Evolutionary conservation across 306 rosid genomes (phyloP), one percentile per base, ranked within the genome.

Genomic region (Herpetospermum pedunculosum): DNA sequence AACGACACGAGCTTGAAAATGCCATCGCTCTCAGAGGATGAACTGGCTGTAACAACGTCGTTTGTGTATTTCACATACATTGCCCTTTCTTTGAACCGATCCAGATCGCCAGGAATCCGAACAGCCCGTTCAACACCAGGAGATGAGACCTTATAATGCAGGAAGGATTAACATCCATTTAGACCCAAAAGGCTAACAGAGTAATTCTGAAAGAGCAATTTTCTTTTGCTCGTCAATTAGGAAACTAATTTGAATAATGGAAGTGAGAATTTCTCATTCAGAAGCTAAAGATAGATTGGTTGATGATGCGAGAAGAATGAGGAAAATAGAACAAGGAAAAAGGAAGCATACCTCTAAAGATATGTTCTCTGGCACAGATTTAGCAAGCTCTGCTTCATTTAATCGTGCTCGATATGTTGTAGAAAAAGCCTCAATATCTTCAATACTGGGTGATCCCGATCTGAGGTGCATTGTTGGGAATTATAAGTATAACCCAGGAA

Each of bases 51-150:
- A 76, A 60, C 89, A 69, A 70, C 77, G 40, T 79, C 75, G 19
- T 63, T 79, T 72, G 40, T 77, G 76, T 91, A 91, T 80, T 84
- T 87, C 81, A 93, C 98, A 72, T 85, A 89, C 92, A 93, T 84
- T 18, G 86, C 57, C 34, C 98, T 87, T 2, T 89, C 96, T 85
- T 87, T 90, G 92, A 90, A 91, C 70, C 92, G 87, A 73, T 87
- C 98, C 63, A 93, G 84, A 30, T 91, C 98, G 15, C 78, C 75
- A 14, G 98, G 97, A 78, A 91, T 82, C 77, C 87, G 87, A 73
- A 91, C 92, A 71, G 83, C 75, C 80, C 98, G 85, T 81, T 91
- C 97, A 30, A 93, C 97, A 10, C 97, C 98, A n/a, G 98, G 98
- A 55, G 98, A 91, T 40, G 98, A 93, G 73, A 93, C 98, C 97